Evolutionary conservation across 2,329 filamentous ascomycete genomes (phyloP), one percentile per base, ranked within the genome.

Genomic region (Colletotrichum orbiculare): DNA sequence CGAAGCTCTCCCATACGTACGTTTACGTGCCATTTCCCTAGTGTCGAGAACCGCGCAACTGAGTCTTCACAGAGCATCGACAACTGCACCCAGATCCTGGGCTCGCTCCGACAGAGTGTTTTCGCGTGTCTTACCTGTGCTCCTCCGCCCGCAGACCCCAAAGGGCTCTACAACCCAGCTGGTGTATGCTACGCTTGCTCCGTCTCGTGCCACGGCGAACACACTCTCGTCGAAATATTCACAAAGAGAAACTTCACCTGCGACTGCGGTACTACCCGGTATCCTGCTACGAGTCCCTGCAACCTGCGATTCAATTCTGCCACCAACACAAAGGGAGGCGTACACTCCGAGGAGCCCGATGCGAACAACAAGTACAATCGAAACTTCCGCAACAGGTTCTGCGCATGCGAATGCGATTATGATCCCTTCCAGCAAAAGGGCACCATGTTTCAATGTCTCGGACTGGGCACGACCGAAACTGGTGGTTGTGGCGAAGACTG

Each of bases 381-480:
- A 67, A 99, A 99, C 81, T 99, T 97, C 73, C 86, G 88, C 70
- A 98, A 98, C 73, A 87, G 85, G 48, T 99, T 99, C 79, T 99
- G 96, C 76, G 92, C 91, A 2, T 99, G 96, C 73, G 87, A 87
- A 37, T 91, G 94, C 72, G 88, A 94, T 65, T 99, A 99, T 74
- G 91, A 97, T 74, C 89, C 95, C 0, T 87, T 95, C 52, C 85
- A 92, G 74, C 94, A 99, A 75, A 96, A 95, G 71, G 95, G 95
- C 0, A 98, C 94, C 43, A 99, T 99, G 96, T 99, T 96, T 71
- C 96, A 99, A 77, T 99, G 96, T 74, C 77, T 98, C 2, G 95
- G 95, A 0, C 81, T 98, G 1, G 94, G 93, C 1, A 91, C 88
- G 0, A 84, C 87, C 11, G 91, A 95, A 69, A 89, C 90, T 1